Conservation (phyloP, 176 grass and related monocot species). For the Saccharum officinarum region DNA sequence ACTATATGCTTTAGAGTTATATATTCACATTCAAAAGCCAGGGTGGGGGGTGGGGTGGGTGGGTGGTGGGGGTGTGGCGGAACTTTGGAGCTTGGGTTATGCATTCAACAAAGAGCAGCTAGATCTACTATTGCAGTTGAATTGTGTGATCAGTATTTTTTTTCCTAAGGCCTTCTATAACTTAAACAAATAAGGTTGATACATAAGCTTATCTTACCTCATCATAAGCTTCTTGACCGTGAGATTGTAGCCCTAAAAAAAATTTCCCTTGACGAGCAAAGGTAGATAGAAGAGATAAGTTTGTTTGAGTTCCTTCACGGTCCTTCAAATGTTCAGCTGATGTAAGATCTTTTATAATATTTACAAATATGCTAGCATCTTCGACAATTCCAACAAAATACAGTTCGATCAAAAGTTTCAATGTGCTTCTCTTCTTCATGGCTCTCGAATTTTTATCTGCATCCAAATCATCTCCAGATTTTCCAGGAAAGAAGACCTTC, state of each 20-base stretch:
- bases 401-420: constrained; percentile 95
- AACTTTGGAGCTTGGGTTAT: not conserved
- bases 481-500: constrained; percentile 92
- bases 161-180: constrained; percentile 13
- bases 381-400: constrained; percentile 97
- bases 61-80: too few species aligned
- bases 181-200: constrained; percentile 16
- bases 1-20: constrained; percentile 6
- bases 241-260: constrained; percentile 65
- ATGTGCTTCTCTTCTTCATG: constrained; percentile 94
- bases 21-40: not conserved
- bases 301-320: constrained; percentile 92
- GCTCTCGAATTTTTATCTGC: constrained; percentile 77
- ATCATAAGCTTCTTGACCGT: constrained; percentile 72
- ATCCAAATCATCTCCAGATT: constrained; percentile 91
- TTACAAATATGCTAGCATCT: constrained; percentile 86
- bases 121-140: constrained; percentile 4
- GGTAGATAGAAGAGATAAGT: constrained; percentile 91
- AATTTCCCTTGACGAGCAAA: constrained; percentile 90
- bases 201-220: constrained; percentile 54
- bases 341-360: constrained; percentile 95
- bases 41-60: too few species aligned
- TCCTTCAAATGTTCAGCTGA: constrained; percentile 86
- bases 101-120: constrained; percentile 10
- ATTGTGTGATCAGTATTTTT: not conserved